Conservation (phyloP, 768 basidiomycete genomes). For the Naganishia antarctica region DNA sequence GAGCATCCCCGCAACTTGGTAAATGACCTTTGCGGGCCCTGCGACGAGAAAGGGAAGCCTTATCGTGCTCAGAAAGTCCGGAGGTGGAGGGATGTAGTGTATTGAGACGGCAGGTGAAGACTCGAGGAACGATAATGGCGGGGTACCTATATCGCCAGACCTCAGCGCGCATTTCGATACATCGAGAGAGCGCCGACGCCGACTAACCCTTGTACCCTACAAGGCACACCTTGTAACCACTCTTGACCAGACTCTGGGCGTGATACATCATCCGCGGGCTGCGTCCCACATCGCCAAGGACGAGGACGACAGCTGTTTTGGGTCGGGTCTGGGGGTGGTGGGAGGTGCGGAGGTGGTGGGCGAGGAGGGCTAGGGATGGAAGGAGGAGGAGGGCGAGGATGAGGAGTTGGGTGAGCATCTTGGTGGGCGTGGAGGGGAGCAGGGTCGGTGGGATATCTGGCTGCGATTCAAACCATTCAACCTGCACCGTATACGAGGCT, state of each 20-base stretch:
- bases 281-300: conserved; percentile 91
- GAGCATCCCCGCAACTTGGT: conserved; percentile 65
- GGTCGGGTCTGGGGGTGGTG: conserved; percentile 28
- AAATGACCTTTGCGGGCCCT: conserved; percentile 73
- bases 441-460: neutral
- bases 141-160: conserved; percentile 62
- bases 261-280: conserved; percentile 99
- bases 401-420: conserved; percentile 5
- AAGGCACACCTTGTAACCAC: conserved; percentile 69
- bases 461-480: too few relatives aligned
- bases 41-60: conserved; percentile 58
- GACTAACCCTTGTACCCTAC: conserved; percentile 77
- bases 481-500: too few relatives aligned
- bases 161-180: too few relatives aligned
- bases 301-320: conserved; percentile 74
- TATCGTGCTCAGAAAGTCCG: conserved; percentile 58
- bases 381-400: conserved; percentile 13
- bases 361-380: neutral
- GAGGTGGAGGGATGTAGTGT: conserved; percentile 64
- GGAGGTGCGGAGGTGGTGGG: conserved; percentile 2
- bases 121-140: conserved; percentile 67
- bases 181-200: neutral
- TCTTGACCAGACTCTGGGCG: conserved; percentile 80
- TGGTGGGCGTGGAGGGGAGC: neutral
- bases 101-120: conserved; percentile 63